phyloP scores from a whole-genome alignment of 768 basidiomycete species.

The Neoboletus magnificus region DNA sequence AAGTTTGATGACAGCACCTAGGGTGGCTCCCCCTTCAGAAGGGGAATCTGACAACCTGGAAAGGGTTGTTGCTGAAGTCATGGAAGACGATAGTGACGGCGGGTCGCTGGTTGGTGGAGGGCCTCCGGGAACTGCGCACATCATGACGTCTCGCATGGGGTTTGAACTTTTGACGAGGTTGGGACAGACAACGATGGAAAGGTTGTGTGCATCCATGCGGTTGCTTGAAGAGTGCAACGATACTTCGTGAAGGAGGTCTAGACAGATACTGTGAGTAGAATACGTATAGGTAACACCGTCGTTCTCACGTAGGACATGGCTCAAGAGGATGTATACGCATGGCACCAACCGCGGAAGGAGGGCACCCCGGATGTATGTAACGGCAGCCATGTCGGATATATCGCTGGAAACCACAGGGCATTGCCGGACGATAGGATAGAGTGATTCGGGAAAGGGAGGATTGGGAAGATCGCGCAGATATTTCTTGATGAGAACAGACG shows the following conservation, averaged over 20 bases:
- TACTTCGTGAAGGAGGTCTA: constrained; percentile 80
- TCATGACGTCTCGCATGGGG: constrained; percentile 66
- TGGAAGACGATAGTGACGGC: constrained; percentile 20
- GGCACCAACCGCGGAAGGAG: constrained; percentile 66
- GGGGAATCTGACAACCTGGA: constrained; percentile 28
- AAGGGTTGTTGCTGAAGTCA: constrained; percentile 10
- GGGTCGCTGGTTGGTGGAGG: constrained; percentile 36
- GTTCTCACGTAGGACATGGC: constrained; percentile 59
- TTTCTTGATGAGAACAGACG: constrained; percentile 84
- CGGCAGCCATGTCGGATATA: constrained; percentile 51
- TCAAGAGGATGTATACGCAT: constrained; percentile 72
- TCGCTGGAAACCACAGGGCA: constrained; percentile 61
- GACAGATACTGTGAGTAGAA: constrained; percentile 1
- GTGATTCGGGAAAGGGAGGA: constrained; percentile 69
- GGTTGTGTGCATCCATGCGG: constrained; percentile 81
- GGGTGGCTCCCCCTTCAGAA: constrained; percentile 53
- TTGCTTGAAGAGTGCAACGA: constrained; percentile 64
- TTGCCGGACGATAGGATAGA: constrained; percentile 61
- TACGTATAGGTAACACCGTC: background rate
- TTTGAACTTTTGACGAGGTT: constrained; percentile 73
- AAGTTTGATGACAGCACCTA: constrained; percentile 68
- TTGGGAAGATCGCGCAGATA: constrained; percentile 77
- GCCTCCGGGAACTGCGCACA: constrained; percentile 61
- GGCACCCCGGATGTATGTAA: constrained; percentile 65
- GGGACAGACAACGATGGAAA: constrained; percentile 74